A percentile compares a stretch with the other conserved stretches of the same genome.
Conservation (phyloP, 108 stramenopile species). For the Thalassiosira profunda region DNA sequence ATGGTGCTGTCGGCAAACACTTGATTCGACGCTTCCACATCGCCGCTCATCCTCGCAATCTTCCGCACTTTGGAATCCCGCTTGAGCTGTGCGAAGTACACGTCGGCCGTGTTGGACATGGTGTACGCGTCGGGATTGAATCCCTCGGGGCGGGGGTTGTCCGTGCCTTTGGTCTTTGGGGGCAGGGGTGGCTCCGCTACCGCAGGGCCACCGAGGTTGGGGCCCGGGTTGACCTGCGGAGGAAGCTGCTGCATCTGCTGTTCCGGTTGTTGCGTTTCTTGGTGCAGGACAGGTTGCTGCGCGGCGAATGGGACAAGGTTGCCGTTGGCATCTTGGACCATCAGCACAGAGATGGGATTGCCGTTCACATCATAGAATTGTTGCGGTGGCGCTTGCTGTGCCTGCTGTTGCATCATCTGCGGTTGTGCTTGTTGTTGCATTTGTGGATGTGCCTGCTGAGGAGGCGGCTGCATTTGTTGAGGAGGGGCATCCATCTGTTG, state of each 20-base stretch:
- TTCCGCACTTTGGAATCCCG: slow-evolving; percentile 76
- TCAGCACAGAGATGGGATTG: slow-evolving; percentile 17
- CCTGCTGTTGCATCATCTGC: slow-evolving; percentile 5
- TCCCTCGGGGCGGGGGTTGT: slow-evolving; percentile 41
- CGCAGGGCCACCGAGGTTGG: no score
- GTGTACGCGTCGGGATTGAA: slow-evolving; percentile 71
- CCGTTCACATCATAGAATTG: neutral
- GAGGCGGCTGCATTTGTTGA: neutral
- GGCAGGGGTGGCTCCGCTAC: slow-evolving; percentile 25
- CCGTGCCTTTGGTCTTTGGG: slow-evolving; percentile 18
- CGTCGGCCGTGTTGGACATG: slow-evolving; percentile 79
- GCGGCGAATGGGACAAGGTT: slow-evolving; percentile 31
- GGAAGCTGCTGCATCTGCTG: slow-evolving; percentile 1
- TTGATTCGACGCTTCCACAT: slow-evolving; percentile 55
- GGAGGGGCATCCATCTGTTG: no score
- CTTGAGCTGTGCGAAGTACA: slow-evolving; percentile 89
- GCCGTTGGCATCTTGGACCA: slow-evolving; percentile 40
- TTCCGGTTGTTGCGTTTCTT: slow-evolving; percentile 25
- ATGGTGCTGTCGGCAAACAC: slow-evolving; percentile 72
- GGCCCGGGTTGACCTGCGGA: no score
- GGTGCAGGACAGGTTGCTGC: slow-evolving; percentile 17
- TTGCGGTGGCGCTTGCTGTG: neutral
- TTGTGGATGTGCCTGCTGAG: neutral
- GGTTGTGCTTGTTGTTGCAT: no score
- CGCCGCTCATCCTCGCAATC: slow-evolving; percentile 57